Evolutionary conservation across 768 basidiomycete species (phyloP).

Genomic region (Calocybe cyanea): DNA sequence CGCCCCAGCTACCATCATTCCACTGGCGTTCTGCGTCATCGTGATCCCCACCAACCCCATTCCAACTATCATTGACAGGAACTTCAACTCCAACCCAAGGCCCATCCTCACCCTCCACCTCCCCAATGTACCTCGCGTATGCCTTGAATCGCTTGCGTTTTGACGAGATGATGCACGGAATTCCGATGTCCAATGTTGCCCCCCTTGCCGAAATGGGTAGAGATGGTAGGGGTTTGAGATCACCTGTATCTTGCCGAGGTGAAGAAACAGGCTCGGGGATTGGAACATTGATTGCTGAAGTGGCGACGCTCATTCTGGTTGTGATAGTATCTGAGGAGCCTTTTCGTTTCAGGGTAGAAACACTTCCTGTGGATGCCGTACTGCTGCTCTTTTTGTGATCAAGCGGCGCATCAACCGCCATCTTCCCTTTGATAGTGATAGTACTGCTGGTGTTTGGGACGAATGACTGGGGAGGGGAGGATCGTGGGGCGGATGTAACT

Average conservation of each 20-base stretch:
- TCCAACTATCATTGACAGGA: conserved; percentile 44
- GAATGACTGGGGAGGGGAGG: conserved; percentile 9
- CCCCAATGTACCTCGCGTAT: conserved; percentile 84
- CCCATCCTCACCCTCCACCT: conserved; percentile 75
- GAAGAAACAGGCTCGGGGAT: conserved; percentile 3
- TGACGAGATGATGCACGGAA: conserved; percentile 85
- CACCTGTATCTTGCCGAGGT: conserved; percentile 12
- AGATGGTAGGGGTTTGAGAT: conserved; percentile 14
- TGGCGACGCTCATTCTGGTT: conserved; percentile 20
- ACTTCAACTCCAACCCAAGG: conserved; percentile 93
- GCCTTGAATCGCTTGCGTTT: conserved; percentile 84
- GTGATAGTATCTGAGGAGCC: conserved; percentile 47
- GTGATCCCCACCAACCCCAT: conserved; percentile 19
- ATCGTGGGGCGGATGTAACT: conserved; percentile 8
- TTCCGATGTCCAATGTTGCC: conserved; percentile 78
- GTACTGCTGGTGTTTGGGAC: conserved; percentile 19
- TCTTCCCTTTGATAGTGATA: conserved; percentile 22
- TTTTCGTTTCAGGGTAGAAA: conserved; percentile 36
- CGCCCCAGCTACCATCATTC: conserved; percentile 84
- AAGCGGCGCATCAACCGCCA: conserved; percentile 16
- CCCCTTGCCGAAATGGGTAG: conserved; percentile 40
- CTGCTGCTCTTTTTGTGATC: conserved; percentile 46
- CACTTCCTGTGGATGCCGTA: conserved; percentile 38
- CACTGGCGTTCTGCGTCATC: conserved; percentile 64
- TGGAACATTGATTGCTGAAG: background rate